phyloP scores from a whole-genome alignment of 2,329 filamentous ascomycete genomes.

The Ophiostoma pallidulum region DNA sequence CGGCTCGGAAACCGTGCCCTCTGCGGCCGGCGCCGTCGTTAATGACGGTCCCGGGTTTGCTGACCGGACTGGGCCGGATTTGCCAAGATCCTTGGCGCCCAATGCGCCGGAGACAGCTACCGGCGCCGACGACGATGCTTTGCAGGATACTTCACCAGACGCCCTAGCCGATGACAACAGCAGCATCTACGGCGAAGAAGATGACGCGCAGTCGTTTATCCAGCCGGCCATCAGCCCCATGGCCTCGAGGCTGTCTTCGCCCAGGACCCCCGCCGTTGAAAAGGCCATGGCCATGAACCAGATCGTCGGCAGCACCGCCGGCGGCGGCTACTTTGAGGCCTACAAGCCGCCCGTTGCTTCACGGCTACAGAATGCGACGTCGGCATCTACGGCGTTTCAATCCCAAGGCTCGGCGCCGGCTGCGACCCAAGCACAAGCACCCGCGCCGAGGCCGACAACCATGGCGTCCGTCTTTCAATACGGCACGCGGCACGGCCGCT shows the following conservation, averaged over 20 bases:
- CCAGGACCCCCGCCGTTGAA: slow-evolving; percentile 46
- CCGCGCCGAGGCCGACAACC: slow-evolving; percentile 17
- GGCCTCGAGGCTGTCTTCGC: slow-evolving; percentile 46
- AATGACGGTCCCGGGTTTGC: slow-evolving; percentile 1
- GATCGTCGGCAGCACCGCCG: slow-evolving; percentile 2
- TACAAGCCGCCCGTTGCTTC: slow-evolving; percentile 2
- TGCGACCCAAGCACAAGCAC: slow-evolving; percentile 19
- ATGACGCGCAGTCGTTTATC: slow-evolving; percentile 50
- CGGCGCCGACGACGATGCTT: neutral
- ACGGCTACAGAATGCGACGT: slow-evolving; percentile 1
- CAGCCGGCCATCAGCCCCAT: slow-evolving; percentile 49
- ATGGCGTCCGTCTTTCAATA: slow-evolving; percentile 12
- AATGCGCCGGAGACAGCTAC: neutral
- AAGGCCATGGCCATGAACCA: slow-evolving; percentile 45
- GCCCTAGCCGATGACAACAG: slow-evolving; percentile 24
- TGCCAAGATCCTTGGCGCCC: slow-evolving; percentile 4
- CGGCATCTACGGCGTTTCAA: neutral
- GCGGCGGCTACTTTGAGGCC: slow-evolving; percentile 24
- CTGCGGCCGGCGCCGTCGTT: neutral
- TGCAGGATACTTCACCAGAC: neutral
- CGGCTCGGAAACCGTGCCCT: neutral
- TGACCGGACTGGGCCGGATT: neutral
- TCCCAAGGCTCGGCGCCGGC: slow-evolving; percentile 31
- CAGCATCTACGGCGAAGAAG: slow-evolving; percentile 34
- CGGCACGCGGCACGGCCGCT: slow-evolving; percentile 32